Evolutionary conservation across 805 yeast genomes (phyloP), one percentile per base, ranked within the genome.

Genomic region (Wickerhamiella domercqiae): DNA sequence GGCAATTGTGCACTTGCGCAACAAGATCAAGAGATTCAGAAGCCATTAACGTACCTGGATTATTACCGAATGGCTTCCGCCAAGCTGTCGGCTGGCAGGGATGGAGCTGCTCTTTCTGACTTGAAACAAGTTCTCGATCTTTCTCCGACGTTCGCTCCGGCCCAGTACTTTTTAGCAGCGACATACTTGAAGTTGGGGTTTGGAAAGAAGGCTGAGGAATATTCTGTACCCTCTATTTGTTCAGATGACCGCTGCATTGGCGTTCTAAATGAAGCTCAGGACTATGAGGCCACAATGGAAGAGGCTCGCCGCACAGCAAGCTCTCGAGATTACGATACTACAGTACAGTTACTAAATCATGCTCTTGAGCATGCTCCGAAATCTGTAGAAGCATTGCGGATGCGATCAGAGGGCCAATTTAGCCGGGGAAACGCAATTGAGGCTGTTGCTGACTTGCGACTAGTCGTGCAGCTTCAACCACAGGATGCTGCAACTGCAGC

Each of bases 51-150:
- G 20, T 18, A 6, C 33, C 33, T 58, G 38, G 51, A 53, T 18
- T 44, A 51, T 21, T 61, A 55, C 48, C 54, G 55, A 41, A 53
- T 66, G 14, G 63, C 62, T 6, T 53, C 57, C 3, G 58, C 60
- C 30, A 51, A 53, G 32, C 48, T 59, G 19, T 51, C 59, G 2
- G 42, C 54, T 20, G 61, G 63, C 16, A 47, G 47, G 21, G 57
- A 56, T 20, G 33, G 34, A 21, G 52, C 49, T 36, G 66, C 66
- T 2, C 40, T 62, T 28, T 44, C 49, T 11, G 65, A 62, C 30
- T 52, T 62, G 32, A 47, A 49, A 29, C 40, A 37, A 28, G 58
- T 50, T 5, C 38, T 62, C 36, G 55, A 51, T 37, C 45, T 55
- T 4, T 51, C 55, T 34, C 60, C 62, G 7, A 39, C 38, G 20